Evolutionary conservation across 192 early-diverging fungal genomes (phyloP).

Genomic region (Linnemannia exigua): DNA sequence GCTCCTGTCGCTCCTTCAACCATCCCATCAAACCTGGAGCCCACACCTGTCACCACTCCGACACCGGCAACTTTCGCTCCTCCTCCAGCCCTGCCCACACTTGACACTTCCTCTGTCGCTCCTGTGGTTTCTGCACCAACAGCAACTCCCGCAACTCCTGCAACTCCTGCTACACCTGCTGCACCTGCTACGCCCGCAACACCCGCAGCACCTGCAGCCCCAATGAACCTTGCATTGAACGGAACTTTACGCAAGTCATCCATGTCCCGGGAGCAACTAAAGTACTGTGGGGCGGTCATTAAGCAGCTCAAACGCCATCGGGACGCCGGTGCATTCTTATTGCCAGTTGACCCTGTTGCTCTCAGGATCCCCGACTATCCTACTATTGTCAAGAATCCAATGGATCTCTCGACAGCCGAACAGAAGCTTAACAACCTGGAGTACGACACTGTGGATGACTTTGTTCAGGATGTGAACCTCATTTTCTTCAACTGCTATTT

Average conservation of each 20-base stretch:
- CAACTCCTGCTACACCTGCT: background rate
- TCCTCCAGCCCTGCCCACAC: background rate
- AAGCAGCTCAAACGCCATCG: conserved; percentile 83
- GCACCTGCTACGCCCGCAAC: background rate
- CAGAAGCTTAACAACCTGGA: conserved; percentile 72
- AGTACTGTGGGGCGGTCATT: conserved; percentile 83
- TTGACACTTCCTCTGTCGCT: background rate
- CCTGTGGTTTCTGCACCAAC: background rate
- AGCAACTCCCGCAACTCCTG: background rate
- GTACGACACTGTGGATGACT: conserved; percentile 76
- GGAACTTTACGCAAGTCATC: conserved; percentile 44
- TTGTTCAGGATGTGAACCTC: conserved; percentile 77
- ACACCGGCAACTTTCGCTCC: background rate
- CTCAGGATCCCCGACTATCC: conserved; percentile 87
- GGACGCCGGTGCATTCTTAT: conserved; percentile 88
- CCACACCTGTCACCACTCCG: background rate
- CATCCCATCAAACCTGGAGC: background rate
- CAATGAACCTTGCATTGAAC: conserved; percentile 20
- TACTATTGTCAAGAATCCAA: conserved; percentile 79
- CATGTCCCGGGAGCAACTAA: conserved; percentile 87
- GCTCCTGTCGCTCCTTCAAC: background rate
- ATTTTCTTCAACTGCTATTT: conserved; percentile 86
- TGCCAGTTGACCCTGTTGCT: conserved; percentile 83
- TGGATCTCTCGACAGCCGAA: conserved; percentile 85
- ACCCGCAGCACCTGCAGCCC: background rate